Evolutionary conservation across 345 rosid genomes (phyloP).

Genomic region (Lepidium africanum): DNA sequence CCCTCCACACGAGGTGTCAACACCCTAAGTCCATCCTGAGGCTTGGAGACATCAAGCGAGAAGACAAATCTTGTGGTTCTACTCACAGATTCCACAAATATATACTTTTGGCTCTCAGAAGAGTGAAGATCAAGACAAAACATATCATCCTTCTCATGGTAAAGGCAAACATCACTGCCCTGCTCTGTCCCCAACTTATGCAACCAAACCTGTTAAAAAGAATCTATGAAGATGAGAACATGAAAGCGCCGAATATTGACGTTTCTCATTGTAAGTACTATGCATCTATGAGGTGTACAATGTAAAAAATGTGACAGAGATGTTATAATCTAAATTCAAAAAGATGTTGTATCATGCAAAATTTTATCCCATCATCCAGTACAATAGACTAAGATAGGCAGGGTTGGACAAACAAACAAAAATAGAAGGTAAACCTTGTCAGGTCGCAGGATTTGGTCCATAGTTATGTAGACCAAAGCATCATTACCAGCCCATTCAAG

Average conservation of each 20-base stretch:
- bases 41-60: slow-evolving; percentile 56
- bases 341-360: neutral
- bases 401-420: neutral
- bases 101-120: slow-evolving; percentile 66
- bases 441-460: slow-evolving; percentile 80
- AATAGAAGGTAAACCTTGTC: slow-evolving; percentile 50
- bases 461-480: slow-evolving; percentile 64
- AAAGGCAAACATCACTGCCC: slow-evolving; percentile 61
- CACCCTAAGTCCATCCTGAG: slow-evolving; percentile 60
- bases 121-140: slow-evolving; percentile 59
- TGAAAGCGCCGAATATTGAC: neutral
- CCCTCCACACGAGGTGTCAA: slow-evolving; percentile 74
- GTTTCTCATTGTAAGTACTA: neutral
- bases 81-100: slow-evolving; percentile 70
- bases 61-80: slow-evolving; percentile 58
- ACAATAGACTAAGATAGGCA: neutral
- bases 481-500: slow-evolving; percentile 83
- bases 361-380: neutral
- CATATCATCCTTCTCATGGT: slow-evolving; percentile 86
- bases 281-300: neutral
- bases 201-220: slow-evolving; percentile 63
- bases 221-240: neutral
- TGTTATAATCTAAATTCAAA: neutral
- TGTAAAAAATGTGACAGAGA: neutral
- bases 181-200: slow-evolving; percentile 81